phyloP scores from a whole-genome alignment of 495 filamentous ascomycete genomes.

The Durotheca rogersii region DNA sequence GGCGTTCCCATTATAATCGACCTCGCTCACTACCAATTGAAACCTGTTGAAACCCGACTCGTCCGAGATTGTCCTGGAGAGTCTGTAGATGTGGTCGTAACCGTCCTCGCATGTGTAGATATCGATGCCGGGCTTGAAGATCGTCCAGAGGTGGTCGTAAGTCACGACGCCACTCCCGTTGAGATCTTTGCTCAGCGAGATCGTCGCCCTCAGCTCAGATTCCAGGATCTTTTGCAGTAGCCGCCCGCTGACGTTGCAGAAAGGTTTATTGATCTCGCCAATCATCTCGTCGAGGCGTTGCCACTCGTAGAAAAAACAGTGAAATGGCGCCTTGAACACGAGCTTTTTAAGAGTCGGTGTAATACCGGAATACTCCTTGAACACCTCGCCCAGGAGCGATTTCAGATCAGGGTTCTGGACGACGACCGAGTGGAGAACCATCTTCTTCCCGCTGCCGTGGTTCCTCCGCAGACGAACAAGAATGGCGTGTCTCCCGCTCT shows the following conservation, averaged over 20 bases:
- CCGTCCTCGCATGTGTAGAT: constrained; percentile 34
- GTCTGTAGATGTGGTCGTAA: constrained; percentile 38
- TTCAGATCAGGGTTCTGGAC: constrained; percentile 66
- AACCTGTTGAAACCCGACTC: constrained; percentile 36
- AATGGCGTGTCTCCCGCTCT: constrained; percentile 16
- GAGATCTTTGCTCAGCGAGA: constrained; percentile 59
- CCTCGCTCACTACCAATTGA: constrained; percentile 43
- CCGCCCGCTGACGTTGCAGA: constrained; percentile 56
- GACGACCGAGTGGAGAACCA: constrained; percentile 46
- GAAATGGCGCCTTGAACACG: constrained; percentile 60
- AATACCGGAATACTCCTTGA: constrained; percentile 65
- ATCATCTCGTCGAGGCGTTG: constrained; percentile 50
- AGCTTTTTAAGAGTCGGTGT: constrained; percentile 60
- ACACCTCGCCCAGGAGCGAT: constrained; percentile 53
- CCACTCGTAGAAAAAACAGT: constrained; percentile 70
- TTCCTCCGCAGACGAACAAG: constrained; percentile 14
- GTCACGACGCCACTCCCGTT: constrained; percentile 60
- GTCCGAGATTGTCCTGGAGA: constrained; percentile 36
- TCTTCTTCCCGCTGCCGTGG: constrained; percentile 10
- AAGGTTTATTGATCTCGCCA: constrained; percentile 48
- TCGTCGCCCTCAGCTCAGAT: constrained; percentile 58
- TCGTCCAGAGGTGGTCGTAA: constrained; percentile 52
- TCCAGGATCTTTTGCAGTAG: constrained; percentile 58
- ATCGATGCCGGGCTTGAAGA: constrained; percentile 44
- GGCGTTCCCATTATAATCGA: constrained; percentile 61